A percentile compares a stretch with the other conserved stretches of the same genome.
phyloP scores from a whole-genome alignment of 2,329 filamentous ascomycete species.

The Aureobasidium leucospermi region DNA sequence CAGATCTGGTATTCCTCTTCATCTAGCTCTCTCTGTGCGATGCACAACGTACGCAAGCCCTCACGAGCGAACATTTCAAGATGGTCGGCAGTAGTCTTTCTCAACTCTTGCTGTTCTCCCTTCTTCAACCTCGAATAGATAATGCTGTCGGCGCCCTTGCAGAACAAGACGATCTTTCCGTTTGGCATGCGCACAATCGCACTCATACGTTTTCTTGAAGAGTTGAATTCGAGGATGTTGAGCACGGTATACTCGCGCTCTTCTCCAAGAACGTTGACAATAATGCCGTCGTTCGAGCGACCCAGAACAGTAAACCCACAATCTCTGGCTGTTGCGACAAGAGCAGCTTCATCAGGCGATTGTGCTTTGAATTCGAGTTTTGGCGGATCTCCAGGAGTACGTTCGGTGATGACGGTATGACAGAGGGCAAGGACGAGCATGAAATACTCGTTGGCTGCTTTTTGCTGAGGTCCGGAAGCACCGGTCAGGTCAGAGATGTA shows the following conservation, averaged over 20 bases:
- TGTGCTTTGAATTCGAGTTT: conserved; percentile 94
- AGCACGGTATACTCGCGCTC: conserved; percentile 80
- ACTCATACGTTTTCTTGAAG: conserved; percentile 93
- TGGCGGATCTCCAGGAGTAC: conserved; percentile 79
- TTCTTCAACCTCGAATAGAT: conserved; percentile 86
- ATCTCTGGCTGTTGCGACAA: conserved; percentile 89
- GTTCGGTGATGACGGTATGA: conserved; percentile 91
- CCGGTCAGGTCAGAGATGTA: conserved; percentile 79
- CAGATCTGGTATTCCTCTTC: conserved; percentile 80
- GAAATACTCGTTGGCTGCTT: conserved; percentile 73
- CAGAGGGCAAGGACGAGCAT: conserved; percentile 95
- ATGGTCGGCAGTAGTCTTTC: conserved; percentile 80
- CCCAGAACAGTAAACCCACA: conserved; percentile 91
- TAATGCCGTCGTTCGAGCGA: conserved; percentile 69
- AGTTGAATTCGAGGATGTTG: conserved; percentile 97
- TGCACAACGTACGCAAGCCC: conserved; percentile 87
- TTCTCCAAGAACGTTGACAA: conserved; percentile 78
- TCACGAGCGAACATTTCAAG: conserved; percentile 95
- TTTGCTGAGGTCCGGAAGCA: conserved; percentile 67
- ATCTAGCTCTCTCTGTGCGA: conserved; percentile 71
- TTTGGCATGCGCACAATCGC: conserved; percentile 93
- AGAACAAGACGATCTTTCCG: conserved; percentile 81
- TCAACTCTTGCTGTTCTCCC: conserved; percentile 78
- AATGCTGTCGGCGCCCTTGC: conserved; percentile 95
- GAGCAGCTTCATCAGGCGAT: conserved; percentile 89